phyloP scores from a whole-genome alignment of 116 monocot genomes.

The Dioscorea cayenensis region DNA sequence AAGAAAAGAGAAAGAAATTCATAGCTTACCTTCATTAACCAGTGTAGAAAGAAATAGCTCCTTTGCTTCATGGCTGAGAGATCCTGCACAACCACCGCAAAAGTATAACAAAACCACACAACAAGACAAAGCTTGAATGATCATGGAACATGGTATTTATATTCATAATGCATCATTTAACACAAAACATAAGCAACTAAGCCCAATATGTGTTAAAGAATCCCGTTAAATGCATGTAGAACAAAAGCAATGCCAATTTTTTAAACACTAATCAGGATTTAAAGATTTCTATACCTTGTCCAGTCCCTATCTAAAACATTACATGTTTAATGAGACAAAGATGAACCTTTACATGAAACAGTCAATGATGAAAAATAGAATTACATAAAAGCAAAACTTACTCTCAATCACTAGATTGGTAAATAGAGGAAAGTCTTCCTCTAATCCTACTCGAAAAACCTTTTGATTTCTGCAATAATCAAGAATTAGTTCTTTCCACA shows the following conservation, averaged over 20 bases:
- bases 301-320: neutral
- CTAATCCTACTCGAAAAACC: conserved; percentile 59
- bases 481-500: conserved; percentile 95
- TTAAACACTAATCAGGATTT: neutral
- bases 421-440: conserved; percentile 86
- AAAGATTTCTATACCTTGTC: no score
- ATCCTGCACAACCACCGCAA: conserved; percentile 44
- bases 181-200: neutral
- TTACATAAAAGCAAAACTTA: conserved; percentile 26
- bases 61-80: conserved; percentile 84
- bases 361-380: neutral
- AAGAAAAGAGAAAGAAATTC: neutral
- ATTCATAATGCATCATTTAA: neutral
- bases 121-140: neutral
- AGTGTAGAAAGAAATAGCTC: conserved; percentile 68
- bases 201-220: neutral
- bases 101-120: neutral
- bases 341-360: no score
- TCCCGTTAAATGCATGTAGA: no score
- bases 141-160: neutral
- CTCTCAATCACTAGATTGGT: conserved; percentile 74
- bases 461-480: conserved; percentile 91
- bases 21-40: conserved; percentile 69
- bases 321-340: no score
- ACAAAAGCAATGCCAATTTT: neutral